Conservation (phyloP, 2,329 filamentous ascomycete genomes). For the Phaeoacremonium minimum region DNA sequence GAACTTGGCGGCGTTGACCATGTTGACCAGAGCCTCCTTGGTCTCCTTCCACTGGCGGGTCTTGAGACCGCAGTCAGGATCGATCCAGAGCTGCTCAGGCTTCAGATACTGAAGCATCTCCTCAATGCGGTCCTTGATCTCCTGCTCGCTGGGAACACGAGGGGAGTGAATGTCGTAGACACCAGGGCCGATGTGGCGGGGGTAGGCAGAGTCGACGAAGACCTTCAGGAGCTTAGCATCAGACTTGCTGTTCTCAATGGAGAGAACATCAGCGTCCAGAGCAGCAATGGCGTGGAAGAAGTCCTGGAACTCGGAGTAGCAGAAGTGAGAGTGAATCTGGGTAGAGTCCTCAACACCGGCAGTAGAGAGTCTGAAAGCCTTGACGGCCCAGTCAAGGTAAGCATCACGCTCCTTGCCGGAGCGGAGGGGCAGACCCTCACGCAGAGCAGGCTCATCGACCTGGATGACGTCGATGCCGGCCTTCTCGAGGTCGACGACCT, state of each 20-base stretch:
- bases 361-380: conserved; percentile 95
- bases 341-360: conserved; percentile 91
- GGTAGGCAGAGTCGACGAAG: conserved; percentile 96
- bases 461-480: conserved; percentile 97
- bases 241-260: conserved; percentile 99
- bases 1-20: conserved; percentile 97
- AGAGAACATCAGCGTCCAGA: conserved; percentile 95
- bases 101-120: conserved; percentile 98
- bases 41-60: conserved; percentile 98
- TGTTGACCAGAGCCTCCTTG: conserved; percentile 91
- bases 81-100: conserved; percentile 98
- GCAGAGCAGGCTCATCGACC: conserved; percentile 97
- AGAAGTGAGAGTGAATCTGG: conserved; percentile 99
- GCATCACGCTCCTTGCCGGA: conserved; percentile 90
- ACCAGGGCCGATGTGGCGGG: conserved; percentile 96
- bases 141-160: conserved; percentile 92
- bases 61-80: conserved; percentile 99
- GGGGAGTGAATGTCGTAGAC: conserved; percentile 99
- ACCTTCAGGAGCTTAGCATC: conserved; percentile 99
- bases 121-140: conserved; percentile 95
- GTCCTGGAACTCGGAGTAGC: conserved; percentile 99
- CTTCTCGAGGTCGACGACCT: conserved; percentile 96
- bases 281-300: conserved; percentile 99
- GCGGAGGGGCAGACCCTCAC: conserved; percentile 97
- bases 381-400: conserved; percentile 95